Conservation (phyloP, 192 early-diverging fungal species). For the Rhizophlyctis rosea region DNA sequence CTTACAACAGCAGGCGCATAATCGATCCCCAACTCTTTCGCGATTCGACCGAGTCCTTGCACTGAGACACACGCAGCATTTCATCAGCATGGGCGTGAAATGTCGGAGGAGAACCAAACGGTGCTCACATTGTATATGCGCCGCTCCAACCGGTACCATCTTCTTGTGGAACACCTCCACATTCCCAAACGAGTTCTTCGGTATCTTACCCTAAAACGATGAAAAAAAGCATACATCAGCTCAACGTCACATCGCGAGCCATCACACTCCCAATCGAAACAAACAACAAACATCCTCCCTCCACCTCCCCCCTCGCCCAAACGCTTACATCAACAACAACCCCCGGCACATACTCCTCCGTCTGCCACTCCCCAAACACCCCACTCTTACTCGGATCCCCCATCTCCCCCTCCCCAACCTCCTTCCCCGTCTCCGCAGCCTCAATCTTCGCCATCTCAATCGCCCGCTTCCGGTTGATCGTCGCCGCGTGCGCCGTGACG, state of each 20-base stretch:
- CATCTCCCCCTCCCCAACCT: constrained; percentile 17
- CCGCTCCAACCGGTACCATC: constrained; percentile 82
- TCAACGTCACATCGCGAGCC: too few species aligned
- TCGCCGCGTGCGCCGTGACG: constrained; percentile 45
- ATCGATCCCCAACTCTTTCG: constrained; percentile 73
- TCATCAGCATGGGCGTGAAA: not conserved
- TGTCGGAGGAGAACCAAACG: not conserved
- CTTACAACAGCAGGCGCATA: constrained; percentile 79
- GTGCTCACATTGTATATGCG: constrained; percentile 54
- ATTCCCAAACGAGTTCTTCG: constrained; percentile 78
- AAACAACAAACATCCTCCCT: not conserved
- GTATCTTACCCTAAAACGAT: constrained; percentile 69
- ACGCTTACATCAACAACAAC: constrained; percentile 59
- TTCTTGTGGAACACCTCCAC: constrained; percentile 76
- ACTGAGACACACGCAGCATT: constrained; percentile 25
- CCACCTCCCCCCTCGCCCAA: too few species aligned
- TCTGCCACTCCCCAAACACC: constrained; percentile 90
- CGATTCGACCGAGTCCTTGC: constrained; percentile 59
- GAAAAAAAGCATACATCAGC: not conserved
- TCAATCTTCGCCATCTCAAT: constrained; percentile 33
- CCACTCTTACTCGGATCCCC: constrained; percentile 35
- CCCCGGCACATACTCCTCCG: constrained; percentile 58
- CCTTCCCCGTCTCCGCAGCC: constrained; percentile 2
- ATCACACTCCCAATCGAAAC: not conserved
- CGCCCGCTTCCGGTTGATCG: constrained; percentile 40